Evolutionary conservation across 179 eudicot species (phyloP), one percentile per base, ranked within the genome.

Genomic region (Dionaea muscipula): DNA sequence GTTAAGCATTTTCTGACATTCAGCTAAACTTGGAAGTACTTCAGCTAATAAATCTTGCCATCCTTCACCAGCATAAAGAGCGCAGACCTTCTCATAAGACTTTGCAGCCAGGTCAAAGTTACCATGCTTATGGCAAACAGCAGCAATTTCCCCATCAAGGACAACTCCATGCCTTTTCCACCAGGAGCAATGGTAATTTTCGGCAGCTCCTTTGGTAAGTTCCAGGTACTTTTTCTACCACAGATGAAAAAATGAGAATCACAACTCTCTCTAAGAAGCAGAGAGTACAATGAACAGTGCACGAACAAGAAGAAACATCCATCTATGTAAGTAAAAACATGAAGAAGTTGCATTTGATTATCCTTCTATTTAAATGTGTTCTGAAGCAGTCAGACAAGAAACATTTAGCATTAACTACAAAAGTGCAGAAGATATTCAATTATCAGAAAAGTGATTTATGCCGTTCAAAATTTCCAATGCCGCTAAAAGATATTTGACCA

Each of bases 161-260:
- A 83, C 94, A 79, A 93, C 96, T 60, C 96, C 96, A 25, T 93
- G 93, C 65, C 99, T 82, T 75, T 77, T 88, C 96, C 99, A 82
- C 99, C 99, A 93, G 3, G 99, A 93, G 57, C 62, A 82, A 65
- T 93, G 89, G 62, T 84, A 93, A 70, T 84, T 87, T 51, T 88
- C 80, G 45, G 96, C 94, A 74, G 96, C 99, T 57, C 93, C 94
- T 61, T 83, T 85, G 14, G 89, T 77, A 37, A 93, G 79, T 64
- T 87, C 95, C 70, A 93, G 75, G 65, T 93, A 93, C 51, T 88
- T 93, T 72, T 82, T 60, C 96, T 88, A 83, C 50, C 37, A 69
- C 7, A 26, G 21, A 56, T 27, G 69, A 50, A 26, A 58, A 52
- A 12, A 51, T 2, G 8, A 52, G 21, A 33, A 17, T 2, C 14